A percentile compares a stretch with the other conserved stretches of the same genome.
Conservation (phyloP, 768 basidiomycete species). For the Tricholoma sp. region DNA sequence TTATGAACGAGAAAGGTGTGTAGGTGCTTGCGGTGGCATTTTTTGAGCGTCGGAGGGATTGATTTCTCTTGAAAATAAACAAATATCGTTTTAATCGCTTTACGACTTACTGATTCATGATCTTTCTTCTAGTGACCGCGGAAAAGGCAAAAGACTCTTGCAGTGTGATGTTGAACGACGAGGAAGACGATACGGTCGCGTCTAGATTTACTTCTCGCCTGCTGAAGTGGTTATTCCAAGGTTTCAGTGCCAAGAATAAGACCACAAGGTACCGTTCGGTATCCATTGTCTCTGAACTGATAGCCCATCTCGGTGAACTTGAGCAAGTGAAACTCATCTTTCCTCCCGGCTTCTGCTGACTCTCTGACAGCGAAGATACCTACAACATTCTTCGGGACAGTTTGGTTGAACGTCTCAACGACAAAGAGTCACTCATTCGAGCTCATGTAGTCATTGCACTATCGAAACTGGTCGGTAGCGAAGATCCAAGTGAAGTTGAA, state of each 20-base stretch:
- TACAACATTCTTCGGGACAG: slow-evolving; percentile 63
- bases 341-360: not conserved
- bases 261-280: slow-evolving; percentile 76
- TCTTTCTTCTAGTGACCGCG: slow-evolving; percentile 18
- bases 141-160: slow-evolving; percentile 25
- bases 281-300: slow-evolving; percentile 81
- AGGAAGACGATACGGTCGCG: slow-evolving; percentile 63
- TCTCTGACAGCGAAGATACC: slow-evolving; percentile 64
- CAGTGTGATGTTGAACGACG: slow-evolving; percentile 24
- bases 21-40: not conserved
- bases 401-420: slow-evolving; percentile 74
- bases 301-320: slow-evolving; percentile 80
- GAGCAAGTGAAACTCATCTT: slow-evolving; percentile 52
- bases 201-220: slow-evolving; percentile 66
- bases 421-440: slow-evolving; percentile 84
- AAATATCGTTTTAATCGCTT: not conserved
- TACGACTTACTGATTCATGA: not conserved
- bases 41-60: not conserved
- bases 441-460: slow-evolving; percentile 82
- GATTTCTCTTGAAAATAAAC: not conserved
- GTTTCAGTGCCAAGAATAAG: slow-evolving; percentile 91
- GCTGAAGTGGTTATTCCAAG: slow-evolving; percentile 70
- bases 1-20: slow-evolving; percentile 80
- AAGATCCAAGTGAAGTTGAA: slow-evolving; percentile 52
- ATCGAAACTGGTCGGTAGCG: slow-evolving; percentile 71